Base-by-base conservation (phyloP, 2,329 filamentous ascomycete species). In the Aspergillus flavus region DNA sequence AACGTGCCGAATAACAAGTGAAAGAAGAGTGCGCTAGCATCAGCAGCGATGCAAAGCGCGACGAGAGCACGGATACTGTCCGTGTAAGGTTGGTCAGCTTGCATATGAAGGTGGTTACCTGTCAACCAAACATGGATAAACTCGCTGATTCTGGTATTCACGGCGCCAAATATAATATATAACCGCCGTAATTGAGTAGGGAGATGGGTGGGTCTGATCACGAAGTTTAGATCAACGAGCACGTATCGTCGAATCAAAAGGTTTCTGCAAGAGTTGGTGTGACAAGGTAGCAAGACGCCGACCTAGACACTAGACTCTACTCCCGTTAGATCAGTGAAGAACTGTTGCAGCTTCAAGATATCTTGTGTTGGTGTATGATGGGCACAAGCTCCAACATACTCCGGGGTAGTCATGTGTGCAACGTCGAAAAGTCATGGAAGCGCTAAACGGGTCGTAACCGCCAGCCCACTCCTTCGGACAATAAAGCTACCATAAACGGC, bases 211-310 rank as follows among this genome's bases (percentile, higher is more conserved):
- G 19, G 34, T 3, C 2, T 19, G 16, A 34, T n/a, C 48, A 52
- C 9, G 26, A 50, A 10, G 52, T 21, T 2, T 54, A 36, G 19
- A 23, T 36, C 30, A 36, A 6, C n/a, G 14, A 14, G 52, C 26
- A 50, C 23, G 26, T 28, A 50, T 50, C 46, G n/a, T 32, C 52
- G 32, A 39, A 39, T 23, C 10, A 23, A 9, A 55, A 39, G 11
- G 12, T 26, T 55, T 55, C 32, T 55, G 58, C 58, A 59, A 45
- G 58, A 53, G 48, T 53, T 59, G 34, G 48, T 54, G 48, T 52
- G 48, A 54, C 48, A 54, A n/a, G 58, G 28, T 53, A 41, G 36
- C 19, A 45, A 36, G 58, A 54, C 36, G 58, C 57, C 43, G 39
- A 52, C 32, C 36, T 16, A 26, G 32, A 16, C 34, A 23, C 23